These are phyloP conservation scores for Quercus parvula DNA, from an alignment of 306 rosid genomes.

Conservation along the genomic window DNA sequence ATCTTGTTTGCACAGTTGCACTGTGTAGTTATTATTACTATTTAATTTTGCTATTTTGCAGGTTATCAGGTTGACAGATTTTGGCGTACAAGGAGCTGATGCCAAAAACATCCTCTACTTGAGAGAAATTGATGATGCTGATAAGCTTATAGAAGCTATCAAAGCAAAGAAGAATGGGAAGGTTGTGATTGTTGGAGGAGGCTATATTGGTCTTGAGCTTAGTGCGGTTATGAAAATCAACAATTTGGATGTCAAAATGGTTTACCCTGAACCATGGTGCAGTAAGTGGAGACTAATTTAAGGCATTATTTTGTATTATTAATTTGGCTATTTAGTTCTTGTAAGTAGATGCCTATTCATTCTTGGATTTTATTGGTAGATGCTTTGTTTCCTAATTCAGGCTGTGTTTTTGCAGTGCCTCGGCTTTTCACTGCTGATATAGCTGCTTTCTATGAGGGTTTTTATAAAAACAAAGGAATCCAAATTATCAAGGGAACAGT, in stretches of 20 bases:
- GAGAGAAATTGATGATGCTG: constrained; percentile 95
- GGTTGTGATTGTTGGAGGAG: constrained; percentile 97
- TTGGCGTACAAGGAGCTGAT: constrained; percentile 94
- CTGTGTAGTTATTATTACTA: background rate
- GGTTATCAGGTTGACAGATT: constrained; percentile 84
- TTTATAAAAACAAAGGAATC: constrained; percentile 75
- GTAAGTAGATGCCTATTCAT: background rate
- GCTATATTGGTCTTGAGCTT: constrained; percentile 93
- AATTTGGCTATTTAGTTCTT: background rate
- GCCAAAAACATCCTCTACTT: constrained; percentile 92
- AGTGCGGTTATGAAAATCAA: constrained; percentile 80
- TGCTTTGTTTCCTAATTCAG: constrained; percentile 11
- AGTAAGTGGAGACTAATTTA: constrained; percentile 61
- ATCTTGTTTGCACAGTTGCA: background rate
- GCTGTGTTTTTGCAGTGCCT: constrained; percentile 67
- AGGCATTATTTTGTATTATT: background rate
- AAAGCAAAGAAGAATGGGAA: constrained; percentile 76
- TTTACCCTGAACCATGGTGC: constrained; percentile 99
- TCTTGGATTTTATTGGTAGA: background rate
- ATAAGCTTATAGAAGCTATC: constrained; percentile 63
- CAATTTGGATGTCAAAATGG: constrained; percentile 78
- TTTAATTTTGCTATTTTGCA: constrained; percentile 24
- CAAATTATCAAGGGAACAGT: constrained; percentile 90
- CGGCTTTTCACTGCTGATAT: constrained; percentile 87
- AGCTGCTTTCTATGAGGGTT: constrained; percentile 86